Base-by-base conservation (phyloP, 352 stramenopile genomes). In the Elongisporangium senticosum region DNA sequence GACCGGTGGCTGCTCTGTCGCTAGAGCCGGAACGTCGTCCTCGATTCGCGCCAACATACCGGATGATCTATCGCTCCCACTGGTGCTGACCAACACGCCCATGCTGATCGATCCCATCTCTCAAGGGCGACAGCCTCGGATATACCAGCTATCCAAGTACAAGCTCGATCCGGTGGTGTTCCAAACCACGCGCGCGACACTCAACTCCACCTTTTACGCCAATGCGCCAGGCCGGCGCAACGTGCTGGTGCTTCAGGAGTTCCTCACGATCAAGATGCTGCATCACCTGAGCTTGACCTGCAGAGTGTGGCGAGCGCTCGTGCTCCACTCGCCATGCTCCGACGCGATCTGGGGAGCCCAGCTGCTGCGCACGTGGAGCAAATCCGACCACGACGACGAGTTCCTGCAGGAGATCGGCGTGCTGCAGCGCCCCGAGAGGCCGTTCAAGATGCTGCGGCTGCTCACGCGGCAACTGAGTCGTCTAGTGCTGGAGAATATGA, bases 331-430 rank as follows among this genome's bases (percentile, higher is more conserved):
- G 10, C 17, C 65, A 11, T 53, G 68, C 13, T 68, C 60, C 5
- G 79, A 89, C 22, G 67, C 67, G 11, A 56, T 84, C 4, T 89
- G 77, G 79, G 69, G 68, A 1, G 57, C 74, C 20, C 71, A 87
- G 21, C 56, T 87, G 5, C 56, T 77, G 3, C 72, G 73, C 3
- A 70, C 65, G 13, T 89, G 77, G 76, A 64, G 69, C 21, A 55
- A 65, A 7, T 67, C 49, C 6, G 64, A 72, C 14, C 59, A 68
- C 4, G 74, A 83, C 28, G 70, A 80, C 5, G 19, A 48, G 11
- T 71, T 80, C 22, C 51, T 84, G 33, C 64, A 67, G 7, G 55
- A 74, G 8, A 71, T 86, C 24, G 71, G 71, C 1, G 72, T 75
- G 51, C 63, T 86, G 1, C 61, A 65, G 7, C 79, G 74, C 13